Base-by-base conservation (phyloP, 306 rosid species). In the Potentilla sterilis region DNA sequence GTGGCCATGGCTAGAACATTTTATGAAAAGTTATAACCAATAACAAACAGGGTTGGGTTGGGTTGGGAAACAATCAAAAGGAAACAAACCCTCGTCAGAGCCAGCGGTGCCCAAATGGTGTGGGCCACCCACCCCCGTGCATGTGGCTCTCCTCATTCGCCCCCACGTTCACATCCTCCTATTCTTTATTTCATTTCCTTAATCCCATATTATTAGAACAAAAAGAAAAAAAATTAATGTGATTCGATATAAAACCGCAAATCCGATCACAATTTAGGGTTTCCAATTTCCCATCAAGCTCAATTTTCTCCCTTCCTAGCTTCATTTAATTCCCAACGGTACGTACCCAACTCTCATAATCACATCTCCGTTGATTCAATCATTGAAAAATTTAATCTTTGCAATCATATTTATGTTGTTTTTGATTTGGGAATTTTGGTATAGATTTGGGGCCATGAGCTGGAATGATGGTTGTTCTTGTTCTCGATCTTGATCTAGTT, bases 231-330 rank as follows among this genome's bases (percentile, higher is more conserved):
- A 32, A 40, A 37, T 13, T 69, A 44, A 38, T 76, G 38, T n/a
- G 69, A n/a, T 22, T 28, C 34, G 47, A 75, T 83, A 79, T 69
- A 44, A 69, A 70, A 14, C 32, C 67, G 1, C 72, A 57, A 88
- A 74, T 85, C 79, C 84, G 71, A 80, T 73, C 62, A 40, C 73
- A 12, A 16, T 77, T 79, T 81, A 85, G 95, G 91, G 88, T 87
- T 88, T 81, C 77, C 43, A 43, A 44, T 78, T n/a, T n/a, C n/a
- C n/a, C n/a, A n/a, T n/a, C n/a, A n/a, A n/a, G n/a, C n/a, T 28
- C 28, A 28, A 28, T 28, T 28, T 28, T 28, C 28, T 28, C 28
- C 28, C 28, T 28, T 28, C 28, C 1, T 28, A 28, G 28, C 28
- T 28, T 28, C 28, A 28, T 28, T 28, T 28, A 28, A 28, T 28